Evolutionary conservation across 2,329 filamentous ascomycete species (phyloP).

Genomic region (Cordyceps tenuipes): DNA sequence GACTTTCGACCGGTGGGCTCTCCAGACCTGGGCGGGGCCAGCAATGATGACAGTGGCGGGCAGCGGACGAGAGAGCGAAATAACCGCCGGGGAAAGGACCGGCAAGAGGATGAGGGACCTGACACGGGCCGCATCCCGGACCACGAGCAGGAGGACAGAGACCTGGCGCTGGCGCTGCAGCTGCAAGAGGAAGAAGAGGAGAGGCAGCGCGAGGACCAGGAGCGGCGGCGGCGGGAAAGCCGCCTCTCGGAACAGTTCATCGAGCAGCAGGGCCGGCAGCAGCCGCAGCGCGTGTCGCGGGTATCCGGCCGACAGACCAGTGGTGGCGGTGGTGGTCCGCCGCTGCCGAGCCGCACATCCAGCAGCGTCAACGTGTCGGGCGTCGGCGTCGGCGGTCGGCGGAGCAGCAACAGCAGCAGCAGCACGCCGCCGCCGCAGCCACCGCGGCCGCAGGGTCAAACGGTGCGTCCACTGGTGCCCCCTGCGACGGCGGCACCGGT

Average conservation of each 20-base stretch:
- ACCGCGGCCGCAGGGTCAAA: conserved; percentile 19
- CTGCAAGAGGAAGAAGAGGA: conserved; percentile 92
- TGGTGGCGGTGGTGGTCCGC: conserved; percentile 39
- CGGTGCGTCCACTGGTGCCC: conserved; percentile 40
- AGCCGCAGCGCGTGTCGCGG: background rate
- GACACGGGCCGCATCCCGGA: conserved; percentile 28
- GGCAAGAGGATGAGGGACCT: conserved; percentile 11
- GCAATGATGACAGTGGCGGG: conserved; percentile 16
- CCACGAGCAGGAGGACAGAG: conserved; percentile 70
- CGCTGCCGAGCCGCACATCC: conserved; percentile 18
- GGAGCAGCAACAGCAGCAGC: background rate
- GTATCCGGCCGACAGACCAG: conserved; percentile 12
- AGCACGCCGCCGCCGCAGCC: conserved; percentile 7
- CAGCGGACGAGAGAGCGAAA: conserved; percentile 49
- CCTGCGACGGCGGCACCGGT: conserved; percentile 18
- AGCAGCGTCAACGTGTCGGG: conserved; percentile 15
- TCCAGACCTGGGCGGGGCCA: conserved; percentile 17
- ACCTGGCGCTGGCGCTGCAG: conserved; percentile 81
- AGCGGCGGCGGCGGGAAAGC: conserved; percentile 56
- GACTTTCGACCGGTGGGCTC: conserved; percentile 80
- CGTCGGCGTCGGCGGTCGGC: background rate
- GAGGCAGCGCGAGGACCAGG: conserved; percentile 57
- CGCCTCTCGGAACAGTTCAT: conserved; percentile 63
- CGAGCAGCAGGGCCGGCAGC: conserved; percentile 47
- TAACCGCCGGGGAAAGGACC: conserved; percentile 22